A percentile compares a stretch with the other conserved stretches of the same genome.
Conservation (phyloP, 805 yeast genomes). For the Saccharomyces cerevisiae region DNA sequence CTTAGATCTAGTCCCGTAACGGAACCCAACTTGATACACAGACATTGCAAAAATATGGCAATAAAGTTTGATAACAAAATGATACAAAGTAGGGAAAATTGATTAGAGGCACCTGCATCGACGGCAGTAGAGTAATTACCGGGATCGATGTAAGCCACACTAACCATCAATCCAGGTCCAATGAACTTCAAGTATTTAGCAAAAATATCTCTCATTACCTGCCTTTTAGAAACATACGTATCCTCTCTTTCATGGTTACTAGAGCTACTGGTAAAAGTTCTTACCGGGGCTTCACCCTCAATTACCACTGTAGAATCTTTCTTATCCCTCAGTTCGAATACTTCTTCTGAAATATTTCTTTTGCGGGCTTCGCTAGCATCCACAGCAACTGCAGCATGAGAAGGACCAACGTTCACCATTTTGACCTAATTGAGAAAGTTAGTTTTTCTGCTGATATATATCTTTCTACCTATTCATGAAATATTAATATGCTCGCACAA, state of each 20-base stretch:
- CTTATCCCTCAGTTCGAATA: background rate
- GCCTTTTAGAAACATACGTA: background rate
- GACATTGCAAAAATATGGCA: constrained; percentile 74
- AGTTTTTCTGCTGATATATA: background rate
- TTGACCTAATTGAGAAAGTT: background rate
- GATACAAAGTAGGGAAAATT: constrained; percentile 64
- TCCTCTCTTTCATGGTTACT: background rate
- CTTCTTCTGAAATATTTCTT: background rate
- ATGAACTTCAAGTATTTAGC: constrained; percentile 58
- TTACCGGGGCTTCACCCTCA: background rate
- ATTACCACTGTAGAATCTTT: background rate
- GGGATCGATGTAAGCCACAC: constrained; percentile 90
- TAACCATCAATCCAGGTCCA: constrained; percentile 83
- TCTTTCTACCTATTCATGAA: background rate
- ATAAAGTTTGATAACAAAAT: constrained; percentile 70
- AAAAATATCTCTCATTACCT: constrained; percentile 13
- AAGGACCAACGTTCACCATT: background rate
- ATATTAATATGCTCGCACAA: too few relatives aligned
- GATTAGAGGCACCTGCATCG: constrained; percentile 74
- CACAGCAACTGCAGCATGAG: background rate
- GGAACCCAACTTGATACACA: constrained; percentile 79
- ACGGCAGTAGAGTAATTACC: constrained; percentile 90
- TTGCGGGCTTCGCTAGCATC: background rate
- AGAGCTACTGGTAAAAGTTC: background rate
- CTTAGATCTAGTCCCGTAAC: constrained; percentile 87